phyloP scores from a whole-genome alignment of 2,329 filamentous ascomycete genomes.

The Exophiala sideris region DNA sequence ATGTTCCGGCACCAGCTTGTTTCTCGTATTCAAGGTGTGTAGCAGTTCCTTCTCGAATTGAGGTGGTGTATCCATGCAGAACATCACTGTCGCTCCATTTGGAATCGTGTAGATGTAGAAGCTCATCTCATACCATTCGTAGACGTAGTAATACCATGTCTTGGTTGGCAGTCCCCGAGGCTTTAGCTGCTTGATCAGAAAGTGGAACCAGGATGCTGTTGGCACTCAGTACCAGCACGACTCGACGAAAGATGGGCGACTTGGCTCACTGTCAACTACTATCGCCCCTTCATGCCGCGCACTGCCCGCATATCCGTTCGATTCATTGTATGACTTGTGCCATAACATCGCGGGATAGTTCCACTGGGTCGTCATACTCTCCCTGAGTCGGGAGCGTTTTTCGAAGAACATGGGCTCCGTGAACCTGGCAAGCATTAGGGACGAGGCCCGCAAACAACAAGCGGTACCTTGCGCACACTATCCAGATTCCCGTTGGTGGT shows the following conservation, averaged over 20 bases:
- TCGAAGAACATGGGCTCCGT: conserved; percentile 4
- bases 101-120: conserved; percentile 20
- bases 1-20: background rate
- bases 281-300: conserved; percentile 2
- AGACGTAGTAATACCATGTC: background rate
- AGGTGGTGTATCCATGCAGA: conserved; percentile 21
- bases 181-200: conserved; percentile 24
- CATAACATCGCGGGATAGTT: conserved; percentile 17
- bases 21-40: conserved; percentile 1
- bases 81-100: conserved; percentile 4
- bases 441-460: background rate
- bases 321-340: conserved; percentile 8
- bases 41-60: conserved; percentile 5
- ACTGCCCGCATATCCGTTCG: conserved; percentile 17
- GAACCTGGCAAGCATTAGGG: conserved; percentile 7
- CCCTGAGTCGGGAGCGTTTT: background rate
- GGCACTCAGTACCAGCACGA: background rate
- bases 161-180: background rate
- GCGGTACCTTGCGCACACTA: conserved; percentile 8
- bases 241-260: background rate
- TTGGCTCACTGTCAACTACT: conserved; percentile 8
- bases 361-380: conserved; percentile 7
- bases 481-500: conserved; percentile 7
- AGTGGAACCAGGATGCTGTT: conserved; percentile 28
- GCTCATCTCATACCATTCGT: conserved; percentile 28